Evolutionary conservation across 371 early-diverging fungal genomes (phyloP).

Genomic region (Blakeslea trispora): DNA sequence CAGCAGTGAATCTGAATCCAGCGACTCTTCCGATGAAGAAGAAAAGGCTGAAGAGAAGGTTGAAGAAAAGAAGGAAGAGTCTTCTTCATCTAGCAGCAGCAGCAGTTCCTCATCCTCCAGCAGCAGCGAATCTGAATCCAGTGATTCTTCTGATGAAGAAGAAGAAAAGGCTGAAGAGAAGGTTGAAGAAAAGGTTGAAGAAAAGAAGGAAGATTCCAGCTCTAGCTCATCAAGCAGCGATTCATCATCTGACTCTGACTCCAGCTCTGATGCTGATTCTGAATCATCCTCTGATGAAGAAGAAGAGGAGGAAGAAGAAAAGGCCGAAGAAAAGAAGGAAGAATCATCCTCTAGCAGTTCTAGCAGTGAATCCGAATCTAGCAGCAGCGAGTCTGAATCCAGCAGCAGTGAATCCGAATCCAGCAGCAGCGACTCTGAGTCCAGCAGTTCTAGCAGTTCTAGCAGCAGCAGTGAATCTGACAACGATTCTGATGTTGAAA

Average conservation of each 20-base stretch:
- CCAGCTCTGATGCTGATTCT: conserved; percentile 6
- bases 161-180: conserved; percentile 21
- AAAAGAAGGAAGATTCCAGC: conserved; percentile 12
- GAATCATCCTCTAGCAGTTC: conserved; percentile 11
- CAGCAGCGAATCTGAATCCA: conserved; percentile 23
- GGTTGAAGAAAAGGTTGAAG: conserved; percentile 17
- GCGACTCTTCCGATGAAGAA: conserved; percentile 24
- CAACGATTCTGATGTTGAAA: conserved; percentile 20
- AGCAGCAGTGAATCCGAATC: conserved; percentile 23
- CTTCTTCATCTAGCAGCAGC: no score
- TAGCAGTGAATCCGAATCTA: conserved; percentile 13
- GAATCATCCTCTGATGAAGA: conserved; percentile 13
- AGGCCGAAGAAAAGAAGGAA: not conserved
- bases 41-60: conserved; percentile 18
- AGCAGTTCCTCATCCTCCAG: conserved; percentile 23
- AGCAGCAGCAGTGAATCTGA: conserved; percentile 4
- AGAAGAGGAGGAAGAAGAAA: not conserved
- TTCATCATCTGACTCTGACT: conserved; percentile 4
- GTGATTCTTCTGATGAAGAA: conserved; percentile 28
- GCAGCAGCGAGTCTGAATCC: conserved; percentile 25
- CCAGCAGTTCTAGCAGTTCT: no score
- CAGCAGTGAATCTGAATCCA: conserved; percentile 13
- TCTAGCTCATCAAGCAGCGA: conserved; percentile 1
- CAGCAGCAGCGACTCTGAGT: conserved; percentile 18
- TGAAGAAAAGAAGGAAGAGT: no score